Base-by-base conservation (phyloP, 164 flowering plant genomes). In the Piper longum region DNA sequence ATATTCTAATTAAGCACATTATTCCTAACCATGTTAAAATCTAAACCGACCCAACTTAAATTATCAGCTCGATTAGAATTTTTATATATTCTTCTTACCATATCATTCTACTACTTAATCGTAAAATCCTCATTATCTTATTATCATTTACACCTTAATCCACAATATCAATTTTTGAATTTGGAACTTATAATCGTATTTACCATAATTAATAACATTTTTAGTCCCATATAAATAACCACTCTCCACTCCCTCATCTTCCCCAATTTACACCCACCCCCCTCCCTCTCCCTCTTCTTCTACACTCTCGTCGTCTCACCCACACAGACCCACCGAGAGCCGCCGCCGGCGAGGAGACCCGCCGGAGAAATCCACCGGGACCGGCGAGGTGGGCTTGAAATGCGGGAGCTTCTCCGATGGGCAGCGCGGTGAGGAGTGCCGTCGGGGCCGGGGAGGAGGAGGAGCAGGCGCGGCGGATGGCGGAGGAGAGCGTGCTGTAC, bases 401-500 rank as follows among this genome's bases (percentile, higher is more conserved):
- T 64, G 60, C 39, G 56, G 51, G 66, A 64, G 57, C 18, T 42
- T 19, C 19, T 9, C 55, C 19, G 16, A 43, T n/a, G n/a, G 44
- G 62, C 55, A 66, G 67, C 55, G 41, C 60, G 26, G 65, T 41
- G 57, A 64, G 65, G 48, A 16, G 44, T 62, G 65, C 16, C 41
- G 3, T 51, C 36, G 56, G 17, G 40, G 48, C 17, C 11, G 26
- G 26, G 64, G 65, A 54, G 7, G 48, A 56, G 66, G 58, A 41
- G 11, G 17, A 64, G 52, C 5, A 62, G 48, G 59, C 6, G 55
- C 16, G 16, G 45, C 62, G 57, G 45, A 57, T 19, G 17, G 64
- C 62, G 40, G 65, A 62, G n/a, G 66, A 56, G 17, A 73, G 78
- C 13, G 72, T 71, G 7, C 42, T 76, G 74, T 73, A 64, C 44